A percentile compares a stretch with the other conserved stretches of the same genome.
Evolutionary conservation across 306 rosid species (phyloP).

Genomic region (Quercus berberidifolia): DNA sequence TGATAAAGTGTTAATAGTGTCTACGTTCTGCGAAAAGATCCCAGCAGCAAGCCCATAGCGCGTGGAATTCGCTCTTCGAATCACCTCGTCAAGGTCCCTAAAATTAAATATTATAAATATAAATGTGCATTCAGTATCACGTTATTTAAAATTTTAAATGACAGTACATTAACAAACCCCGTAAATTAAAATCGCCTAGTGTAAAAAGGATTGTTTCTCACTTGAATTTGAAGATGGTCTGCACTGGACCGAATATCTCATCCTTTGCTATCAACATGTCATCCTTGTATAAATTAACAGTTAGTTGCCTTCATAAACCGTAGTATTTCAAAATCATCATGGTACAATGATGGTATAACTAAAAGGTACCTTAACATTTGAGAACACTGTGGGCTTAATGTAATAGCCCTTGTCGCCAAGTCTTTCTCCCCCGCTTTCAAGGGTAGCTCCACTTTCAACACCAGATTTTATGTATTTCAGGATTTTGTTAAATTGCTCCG

Average conservation of each 20-base stretch:
- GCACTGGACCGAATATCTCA: constrained; percentile 95
- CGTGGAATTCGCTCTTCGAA: constrained; percentile 61
- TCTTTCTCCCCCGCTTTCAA: constrained; percentile 84
- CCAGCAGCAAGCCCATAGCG: constrained; percentile 92
- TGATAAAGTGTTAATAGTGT: constrained; percentile 68
- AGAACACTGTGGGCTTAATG: constrained; percentile 86
- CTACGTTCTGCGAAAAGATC: constrained; percentile 58
- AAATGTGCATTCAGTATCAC: no score
- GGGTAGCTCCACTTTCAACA: constrained; percentile 72
- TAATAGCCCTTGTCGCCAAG: constrained; percentile 74
- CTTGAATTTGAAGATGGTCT: constrained; percentile 79
- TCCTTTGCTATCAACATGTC: constrained; percentile 79
- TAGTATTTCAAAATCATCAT: background rate
- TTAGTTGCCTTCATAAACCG: background rate
- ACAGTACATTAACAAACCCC: no score
- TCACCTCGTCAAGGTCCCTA: constrained; percentile 72
- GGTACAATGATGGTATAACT: background rate
- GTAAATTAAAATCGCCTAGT: no score
- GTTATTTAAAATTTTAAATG: no score
- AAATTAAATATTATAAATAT: background rate
- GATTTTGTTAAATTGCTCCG: constrained; percentile 74
- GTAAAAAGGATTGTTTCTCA: constrained; percentile 29
- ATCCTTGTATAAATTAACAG: constrained; percentile 46
- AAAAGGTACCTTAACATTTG: constrained; percentile 64
- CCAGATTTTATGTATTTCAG: constrained; percentile 65